Evolutionary conservation across 225 moss, liverwort and hornwort genomes (phyloP), one percentile per base, ranked within the genome.

Genomic region (Sphagnum tenellum): DNA sequence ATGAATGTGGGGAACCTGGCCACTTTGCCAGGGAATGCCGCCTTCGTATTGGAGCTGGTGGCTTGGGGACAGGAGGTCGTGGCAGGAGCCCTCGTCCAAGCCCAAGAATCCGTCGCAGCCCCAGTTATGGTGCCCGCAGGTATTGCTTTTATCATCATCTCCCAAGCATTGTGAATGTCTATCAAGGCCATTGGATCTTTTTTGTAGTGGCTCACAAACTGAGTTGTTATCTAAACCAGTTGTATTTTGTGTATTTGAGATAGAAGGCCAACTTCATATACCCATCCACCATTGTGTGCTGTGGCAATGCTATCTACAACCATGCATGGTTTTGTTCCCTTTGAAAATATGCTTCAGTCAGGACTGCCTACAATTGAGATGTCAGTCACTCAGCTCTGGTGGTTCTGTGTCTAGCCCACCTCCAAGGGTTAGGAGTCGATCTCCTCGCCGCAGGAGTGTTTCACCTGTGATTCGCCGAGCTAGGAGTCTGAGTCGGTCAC

Each of bases 1-100:
- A 98, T 44, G 98, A 98, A 72, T 98, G 98, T 80, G 98, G 98
- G 64, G 98, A 98, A 64, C 98, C 98, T 60, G 98, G 98, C 47
- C 98, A 98, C 72, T 98, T 98, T 68, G 98, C 98, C 3, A 81
- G 98, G 55, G 98, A 98, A 61, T 98, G 98, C 57, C 90, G 98
- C 7, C 83, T 98, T 69, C 89, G 98, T 45, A 93, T 98, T 58
- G 98, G 98, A 10, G 98, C 98, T 2, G 90, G 98, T 64, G 98
- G 98, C 0, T 79, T 98, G 77, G 98, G 98, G 45, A 82, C 93
- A 47, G 98, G 98, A 3, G 98, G 98, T 8, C 89, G 98, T n/a
- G 93, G 90, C 14, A 93, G 87, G 69, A 98, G 98, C 72, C 89
- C 93, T 63, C 85, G 85, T 57, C 78, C 81, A 4, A 98, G 98